phyloP scores from a whole-genome alignment of 2,329 filamentous ascomycete genomes.

The Talaromyces sp. region DNA sequence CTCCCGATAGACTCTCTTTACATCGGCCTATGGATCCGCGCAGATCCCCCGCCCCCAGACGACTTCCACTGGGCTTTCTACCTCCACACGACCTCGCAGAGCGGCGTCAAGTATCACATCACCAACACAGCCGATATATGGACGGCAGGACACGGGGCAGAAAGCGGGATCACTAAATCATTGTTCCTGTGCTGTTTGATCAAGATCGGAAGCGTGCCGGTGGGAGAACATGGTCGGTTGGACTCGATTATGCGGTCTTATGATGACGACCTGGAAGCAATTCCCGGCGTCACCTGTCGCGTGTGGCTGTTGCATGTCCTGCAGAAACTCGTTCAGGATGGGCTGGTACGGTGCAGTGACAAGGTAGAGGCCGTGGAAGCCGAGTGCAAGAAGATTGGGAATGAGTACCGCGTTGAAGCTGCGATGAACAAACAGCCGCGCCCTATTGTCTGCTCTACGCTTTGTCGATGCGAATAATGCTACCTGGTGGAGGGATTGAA shows the following conservation, averaged over 20 bases:
- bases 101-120: neutral
- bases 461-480: neutral
- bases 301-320: neutral
- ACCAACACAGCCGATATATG: neutral
- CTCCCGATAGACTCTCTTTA: neutral
- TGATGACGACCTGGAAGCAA: neutral
- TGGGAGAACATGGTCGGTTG: neutral
- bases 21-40: neutral
- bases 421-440: neutral
- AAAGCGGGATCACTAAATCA: neutral
- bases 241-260: neutral
- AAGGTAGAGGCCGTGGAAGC: neutral
- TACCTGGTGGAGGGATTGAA: neutral
- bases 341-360: neutral
- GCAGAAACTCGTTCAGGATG: neutral
- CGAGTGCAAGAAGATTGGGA: neutral
- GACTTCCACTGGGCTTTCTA: neutral
- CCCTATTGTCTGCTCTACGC: neutral
- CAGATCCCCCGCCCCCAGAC: neutral
- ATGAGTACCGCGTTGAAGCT: neutral
- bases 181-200: neutral
- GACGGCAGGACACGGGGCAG: neutral
- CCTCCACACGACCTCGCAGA: neutral
- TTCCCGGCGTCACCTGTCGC: neutral
- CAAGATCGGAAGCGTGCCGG: neutral